phyloP scores from a whole-genome alignment of 306 rosid genomes.

The Prunus campanulata region DNA sequence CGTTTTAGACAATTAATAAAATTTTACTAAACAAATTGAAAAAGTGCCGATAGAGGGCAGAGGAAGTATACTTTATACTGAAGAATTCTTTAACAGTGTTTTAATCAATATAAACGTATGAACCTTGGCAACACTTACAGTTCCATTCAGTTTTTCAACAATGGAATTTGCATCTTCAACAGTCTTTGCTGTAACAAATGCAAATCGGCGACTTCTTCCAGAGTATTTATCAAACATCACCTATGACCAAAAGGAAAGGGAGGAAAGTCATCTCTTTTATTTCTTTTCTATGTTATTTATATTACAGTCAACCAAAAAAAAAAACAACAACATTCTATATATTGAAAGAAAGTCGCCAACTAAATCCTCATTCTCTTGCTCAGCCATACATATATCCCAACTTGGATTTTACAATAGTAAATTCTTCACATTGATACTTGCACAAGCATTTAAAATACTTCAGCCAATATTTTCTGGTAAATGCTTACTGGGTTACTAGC shows the following conservation, averaged over 20 bases:
- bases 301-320: not conserved
- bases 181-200: conserved; percentile 72
- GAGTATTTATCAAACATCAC: conserved; percentile 95
- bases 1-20: conserved; percentile 7
- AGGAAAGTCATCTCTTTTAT: not conserved
- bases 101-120: not conserved
- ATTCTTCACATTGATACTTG: not conserved
- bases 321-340: no score
- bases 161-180: conserved; percentile 80
- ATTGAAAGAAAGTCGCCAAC: not conserved
- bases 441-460: not conserved
- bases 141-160: conserved; percentile 82
- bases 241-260: conserved; percentile 36
- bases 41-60: not conserved
- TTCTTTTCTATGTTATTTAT: not conserved
- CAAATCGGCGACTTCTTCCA: conserved; percentile 90
- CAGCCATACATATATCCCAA: not conserved
- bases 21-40: not conserved
- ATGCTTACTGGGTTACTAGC: not conserved
- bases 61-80: not conserved
- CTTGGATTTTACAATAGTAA: not conserved
- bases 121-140: conserved; percentile 44
- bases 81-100: not conserved
- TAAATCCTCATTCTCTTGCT: not conserved
- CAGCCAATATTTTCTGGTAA: not conserved